Evolutionary conservation across 2,329 filamentous ascomycete species (phyloP).

Genomic region (Phaeosphaeriaceae sp.): DNA sequence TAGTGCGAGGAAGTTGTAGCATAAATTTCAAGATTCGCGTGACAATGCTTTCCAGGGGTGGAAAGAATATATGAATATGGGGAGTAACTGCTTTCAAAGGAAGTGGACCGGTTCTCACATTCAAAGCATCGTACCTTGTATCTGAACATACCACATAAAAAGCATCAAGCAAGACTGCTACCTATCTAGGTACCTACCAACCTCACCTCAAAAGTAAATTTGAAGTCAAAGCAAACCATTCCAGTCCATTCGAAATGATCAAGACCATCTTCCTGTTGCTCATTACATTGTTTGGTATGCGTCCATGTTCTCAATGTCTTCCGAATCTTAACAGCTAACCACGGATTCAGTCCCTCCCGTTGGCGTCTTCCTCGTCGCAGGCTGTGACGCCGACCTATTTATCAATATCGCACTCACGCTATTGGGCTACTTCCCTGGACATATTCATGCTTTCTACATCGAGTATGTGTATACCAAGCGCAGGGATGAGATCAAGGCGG

Average conservation of each 20-base stretch:
- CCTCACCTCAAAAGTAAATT: too few species aligned
- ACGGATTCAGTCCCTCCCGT: constrained; percentile 53
- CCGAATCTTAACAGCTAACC: background rate
- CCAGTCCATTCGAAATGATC: constrained; percentile 17
- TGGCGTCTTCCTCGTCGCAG: constrained; percentile 57
- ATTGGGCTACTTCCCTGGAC: constrained; percentile 72
- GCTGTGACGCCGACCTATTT: constrained; percentile 56
- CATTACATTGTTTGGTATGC: constrained; percentile 55
- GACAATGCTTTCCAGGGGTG: background rate
- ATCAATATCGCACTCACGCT: constrained; percentile 58
- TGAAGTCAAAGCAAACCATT: background rate
- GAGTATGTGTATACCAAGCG: constrained; percentile 85
- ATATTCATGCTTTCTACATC: constrained; percentile 79
- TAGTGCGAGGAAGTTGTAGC: background rate
- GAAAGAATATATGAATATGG: background rate
- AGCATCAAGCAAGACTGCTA: too few species aligned
- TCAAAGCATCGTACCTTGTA: too few species aligned
- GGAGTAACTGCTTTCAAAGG: too few species aligned
- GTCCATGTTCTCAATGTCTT: background rate
- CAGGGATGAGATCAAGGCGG: constrained; percentile 66
- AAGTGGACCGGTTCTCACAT: too few species aligned
- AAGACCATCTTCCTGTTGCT: constrained; percentile 51
- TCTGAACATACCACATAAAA: background rate
- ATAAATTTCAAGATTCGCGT: background rate
- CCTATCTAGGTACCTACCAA: too few species aligned